Percentiles rank a stretch among this genome's conserved stretches.
Evolutionary conservation across 108 stramenopile species (phyloP).

Genomic region (Nitzschia palea): DNA sequence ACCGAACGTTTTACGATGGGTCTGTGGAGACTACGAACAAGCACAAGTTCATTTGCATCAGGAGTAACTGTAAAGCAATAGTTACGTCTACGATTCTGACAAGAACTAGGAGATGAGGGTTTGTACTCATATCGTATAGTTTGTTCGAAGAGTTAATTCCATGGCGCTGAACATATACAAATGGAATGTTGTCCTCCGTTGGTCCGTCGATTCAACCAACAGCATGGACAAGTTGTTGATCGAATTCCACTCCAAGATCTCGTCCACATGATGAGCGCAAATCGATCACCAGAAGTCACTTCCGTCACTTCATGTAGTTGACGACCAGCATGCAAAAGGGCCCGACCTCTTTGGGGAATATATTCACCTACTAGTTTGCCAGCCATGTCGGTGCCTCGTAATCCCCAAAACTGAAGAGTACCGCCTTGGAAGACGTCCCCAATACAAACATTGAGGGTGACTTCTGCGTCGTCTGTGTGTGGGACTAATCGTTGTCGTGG

Average conservation of each 20-base stretch:
- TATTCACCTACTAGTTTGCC: slow-evolving; percentile 41
- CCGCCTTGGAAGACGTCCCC: slow-evolving; percentile 73
- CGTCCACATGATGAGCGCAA: slow-evolving; percentile 77
- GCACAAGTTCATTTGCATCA: slow-evolving; percentile 14
- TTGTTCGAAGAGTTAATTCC: too few species aligned
- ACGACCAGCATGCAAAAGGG: slow-evolving; percentile 74
- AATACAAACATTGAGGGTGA: slow-evolving; percentile 77
- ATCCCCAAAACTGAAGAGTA: slow-evolving; percentile 60
- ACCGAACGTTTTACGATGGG: slow-evolving; percentile 68
- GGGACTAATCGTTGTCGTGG: slow-evolving; percentile 69
- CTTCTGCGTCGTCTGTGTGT: slow-evolving; percentile 86
- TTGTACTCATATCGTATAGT: too few species aligned
- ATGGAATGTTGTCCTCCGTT: neutral
- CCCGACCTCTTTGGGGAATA: slow-evolving; percentile 54
- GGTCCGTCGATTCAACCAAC: slow-evolving; percentile 67
- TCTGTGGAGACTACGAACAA: slow-evolving; percentile 64
- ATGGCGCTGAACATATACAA: slow-evolving; percentile 57
- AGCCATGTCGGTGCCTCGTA: slow-evolving; percentile 62
- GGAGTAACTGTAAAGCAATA: neutral
- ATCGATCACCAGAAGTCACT: slow-evolving; percentile 70
- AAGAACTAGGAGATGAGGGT: too few species aligned
- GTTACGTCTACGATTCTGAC: neutral
- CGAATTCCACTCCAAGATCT: slow-evolving; percentile 61
- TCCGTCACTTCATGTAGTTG: slow-evolving; percentile 77
- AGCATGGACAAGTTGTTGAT: slow-evolving; percentile 67